Base-by-base conservation (phyloP, 768 basidiomycete species). In the Calocera viscosa region DNA sequence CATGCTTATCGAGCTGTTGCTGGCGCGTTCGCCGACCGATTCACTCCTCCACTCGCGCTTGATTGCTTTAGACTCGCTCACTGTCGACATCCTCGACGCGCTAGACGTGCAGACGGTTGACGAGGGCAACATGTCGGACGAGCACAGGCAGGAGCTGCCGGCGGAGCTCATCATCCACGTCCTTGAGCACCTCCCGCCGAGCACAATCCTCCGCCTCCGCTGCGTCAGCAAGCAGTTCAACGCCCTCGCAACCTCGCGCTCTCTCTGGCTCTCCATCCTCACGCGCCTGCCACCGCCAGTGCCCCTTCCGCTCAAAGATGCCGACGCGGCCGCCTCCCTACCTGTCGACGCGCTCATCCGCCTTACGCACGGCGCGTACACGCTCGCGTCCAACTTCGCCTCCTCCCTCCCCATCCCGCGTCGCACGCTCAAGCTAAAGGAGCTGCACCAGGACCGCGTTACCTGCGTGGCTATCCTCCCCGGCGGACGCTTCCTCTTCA, bases 191-290 rank as follows among this genome's bases (percentile, higher is more conserved):
- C 53, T 60, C 30, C 26, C 53, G 30, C 53, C 53, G 14, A 28
- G 10, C 26, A 32, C 53, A 2, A 22, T 60, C 14, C 53, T 60
- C 24, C 24, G 53, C 14, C 53, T 60, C 5, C 53, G 53, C 53
- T 28, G 26, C 53, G 53, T 60, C 26, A 60, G 53, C 53, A 60
- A 60, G 30, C 53, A 60, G 22, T 60, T 60, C 53, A 60, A 60
- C 53, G 53, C 53, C 2, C 53, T 60, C 30, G 53, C 53, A 32
- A 60, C 53, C 26, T 60, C 53, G 26, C 24, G 30, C 8, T 60
- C 53, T 10, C 26, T 60, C 53, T 60, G 53, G 53, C 53, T 60
- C 5, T 26, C 53, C 7, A 11, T 60, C 16, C 11, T 60, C 14
- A 8, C 53, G 7, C 53, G 53, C 30, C 53, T 60, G 14, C 53